These are phyloP conservation scores for Aspergillus awamori DNA, from an alignment of 2,329 filamentous ascomycete genomes.

Conservation along the genomic window DNA sequence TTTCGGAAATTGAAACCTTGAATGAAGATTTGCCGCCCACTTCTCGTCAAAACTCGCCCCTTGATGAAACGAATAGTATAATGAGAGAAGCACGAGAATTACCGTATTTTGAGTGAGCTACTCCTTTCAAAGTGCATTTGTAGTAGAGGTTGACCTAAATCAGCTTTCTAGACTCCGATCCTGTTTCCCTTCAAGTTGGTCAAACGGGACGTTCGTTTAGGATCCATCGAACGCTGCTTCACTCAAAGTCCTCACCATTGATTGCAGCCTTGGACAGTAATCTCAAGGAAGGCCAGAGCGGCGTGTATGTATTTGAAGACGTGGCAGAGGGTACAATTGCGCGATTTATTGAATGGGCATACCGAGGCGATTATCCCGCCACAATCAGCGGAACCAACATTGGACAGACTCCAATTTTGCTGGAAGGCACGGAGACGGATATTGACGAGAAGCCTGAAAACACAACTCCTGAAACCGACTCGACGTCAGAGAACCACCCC, in stretches of 20 bases:
- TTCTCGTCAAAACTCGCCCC: too few species aligned
- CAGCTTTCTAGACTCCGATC: too few species aligned
- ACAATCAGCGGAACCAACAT: not conserved
- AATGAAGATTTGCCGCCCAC: too few species aligned
- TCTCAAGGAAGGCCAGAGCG: not conserved
- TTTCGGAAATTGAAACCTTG: too few species aligned
- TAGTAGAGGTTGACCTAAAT: too few species aligned
- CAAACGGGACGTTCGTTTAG: not conserved
- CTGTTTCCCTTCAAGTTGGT: too few species aligned
- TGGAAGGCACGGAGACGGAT: too few species aligned
- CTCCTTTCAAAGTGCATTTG: too few species aligned
- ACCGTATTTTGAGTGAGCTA: too few species aligned
- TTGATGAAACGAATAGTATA: too few species aligned
- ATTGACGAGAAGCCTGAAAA: not conserved
- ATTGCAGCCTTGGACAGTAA: not conserved
- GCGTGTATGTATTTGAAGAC: constrained; percentile 3
- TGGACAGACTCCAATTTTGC: not conserved
- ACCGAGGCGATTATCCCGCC: constrained; percentile 11
- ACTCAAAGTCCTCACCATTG: constrained; percentile 6
- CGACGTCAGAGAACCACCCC: not conserved
- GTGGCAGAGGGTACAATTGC: constrained; percentile 10
- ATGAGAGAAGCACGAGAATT: too few species aligned
- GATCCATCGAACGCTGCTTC: constrained; percentile 12
- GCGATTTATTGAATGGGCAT: constrained; percentile 16
- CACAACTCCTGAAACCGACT: not conserved